These are phyloP conservation scores for Lactuca saligna DNA, from an alignment of 129 eudicot genomes.

Conservation along the genomic window DNA sequence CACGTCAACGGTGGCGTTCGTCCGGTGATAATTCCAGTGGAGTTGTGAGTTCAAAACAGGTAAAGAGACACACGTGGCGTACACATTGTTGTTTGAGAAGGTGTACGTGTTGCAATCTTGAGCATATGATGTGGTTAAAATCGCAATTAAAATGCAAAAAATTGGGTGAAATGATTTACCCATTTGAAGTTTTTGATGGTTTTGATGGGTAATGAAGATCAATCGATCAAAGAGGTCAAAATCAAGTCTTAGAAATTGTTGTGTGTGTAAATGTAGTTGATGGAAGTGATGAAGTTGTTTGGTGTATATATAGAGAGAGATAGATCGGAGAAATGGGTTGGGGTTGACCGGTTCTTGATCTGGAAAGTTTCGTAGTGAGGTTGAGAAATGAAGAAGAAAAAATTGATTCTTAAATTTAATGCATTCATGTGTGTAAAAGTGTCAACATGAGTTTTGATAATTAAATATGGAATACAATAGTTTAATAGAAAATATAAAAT, in stretches of 20 bases:
- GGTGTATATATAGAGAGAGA: not conserved
- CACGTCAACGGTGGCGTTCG: constrained; percentile 56
- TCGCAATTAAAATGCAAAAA: constrained; percentile 22
- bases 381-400: not conserved
- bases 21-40: constrained; percentile 62
- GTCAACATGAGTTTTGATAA: not conserved
- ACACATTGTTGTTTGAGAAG: constrained; percentile 46
- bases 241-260: constrained; percentile 11
- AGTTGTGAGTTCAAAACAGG: constrained; percentile 53
- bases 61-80: constrained; percentile 44
- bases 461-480: not conserved
- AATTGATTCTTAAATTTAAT: not conserved
- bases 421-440: constrained; percentile 1
- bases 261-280: constrained; percentile 14
- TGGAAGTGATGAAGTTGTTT: constrained; percentile 9
- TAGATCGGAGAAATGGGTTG: not conserved
- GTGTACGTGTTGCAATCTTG: constrained; percentile 41
- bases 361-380: not conserved
- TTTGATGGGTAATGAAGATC: constrained; percentile 11
- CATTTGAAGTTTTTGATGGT: constrained; percentile 27
- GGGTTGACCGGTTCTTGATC: constrained; percentile 18
- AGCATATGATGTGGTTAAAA: constrained; percentile 37
- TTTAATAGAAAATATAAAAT: not conserved
- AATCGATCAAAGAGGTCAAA: not conserved
- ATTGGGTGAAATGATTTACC: constrained; percentile 21